Base-by-base conservation (phyloP, 805 yeast genomes). In the Metschnikowia santaceciliae region DNA sequence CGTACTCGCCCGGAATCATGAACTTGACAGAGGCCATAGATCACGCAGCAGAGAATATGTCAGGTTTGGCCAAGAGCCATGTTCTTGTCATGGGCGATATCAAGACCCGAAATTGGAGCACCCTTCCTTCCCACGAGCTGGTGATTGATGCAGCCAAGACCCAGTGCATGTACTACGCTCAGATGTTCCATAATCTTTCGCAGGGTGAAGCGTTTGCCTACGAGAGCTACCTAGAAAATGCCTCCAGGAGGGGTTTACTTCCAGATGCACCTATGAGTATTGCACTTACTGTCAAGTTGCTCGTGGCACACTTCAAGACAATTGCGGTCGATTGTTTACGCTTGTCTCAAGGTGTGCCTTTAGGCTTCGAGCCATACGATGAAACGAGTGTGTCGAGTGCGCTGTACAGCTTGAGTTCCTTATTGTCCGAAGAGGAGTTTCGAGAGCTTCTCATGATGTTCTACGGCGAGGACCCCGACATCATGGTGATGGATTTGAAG, bases 91-190 rank as follows among this genome's bases (percentile, higher is more conserved):
- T 49, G 42, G 49, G 56, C n/a, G 94, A 86, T 64, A 77, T 85
- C 23, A 86, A 86, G 63, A 85, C 91, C 1, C 70, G 91, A 48
- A 60, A 69, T 0, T 59, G 58, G 39, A 70, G 67, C 38, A 57
- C 55, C 0, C 52, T 78, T 1, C 90, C 91, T 0, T 44, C 56
- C 0, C 86, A 81, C 54, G 58, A 64, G 1, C 73, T 80, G 11
- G 84, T 82, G 0, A 52, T 80, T 13, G 60, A 66, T 3, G 70
- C 78, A 5, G 76, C 87, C 1, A 76, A 77, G 58, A 52, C 74
- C n/a, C 94, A 87, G 67, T 82, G 84, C 3, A 74, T 75, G 66
- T 77, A 82, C 55, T 87, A 87, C 61, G 68, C 80, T 19, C 64
- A 71, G 39, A 73, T 86, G 7, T 61, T 64, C 22, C 34, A 41